Conservation (phyloP, 2,329 filamentous ascomycete genomes). For the Epichloe brachyelytri region DNA sequence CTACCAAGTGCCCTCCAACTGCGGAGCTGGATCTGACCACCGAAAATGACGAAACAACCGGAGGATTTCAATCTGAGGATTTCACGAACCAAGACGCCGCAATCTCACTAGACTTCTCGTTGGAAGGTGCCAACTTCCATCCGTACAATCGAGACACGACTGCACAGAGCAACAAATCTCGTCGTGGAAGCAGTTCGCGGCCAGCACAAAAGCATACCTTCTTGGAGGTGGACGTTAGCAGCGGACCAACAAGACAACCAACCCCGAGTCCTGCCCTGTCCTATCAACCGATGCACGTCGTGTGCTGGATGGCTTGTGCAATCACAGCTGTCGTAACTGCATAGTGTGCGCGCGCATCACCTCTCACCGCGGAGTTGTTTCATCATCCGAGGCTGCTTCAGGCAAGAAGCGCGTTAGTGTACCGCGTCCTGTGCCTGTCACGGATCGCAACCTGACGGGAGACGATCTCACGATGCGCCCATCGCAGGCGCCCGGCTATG, state of each 20-base stretch:
- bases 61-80: constrained; percentile 20
- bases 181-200: constrained; percentile 14
- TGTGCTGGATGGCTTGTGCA: constrained; percentile 39
- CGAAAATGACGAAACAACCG: constrained; percentile 24
- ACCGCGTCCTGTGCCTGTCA: constrained; percentile 52
- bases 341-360: constrained; percentile 43
- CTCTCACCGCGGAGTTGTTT: constrained; percentile 27
- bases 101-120: constrained; percentile 18
- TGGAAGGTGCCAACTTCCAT: constrained; percentile 9
- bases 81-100: constrained; percentile 21
- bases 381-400: constrained; percentile 22
- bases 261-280: constrained; percentile 25
- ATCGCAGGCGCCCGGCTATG: constrained; percentile 54
- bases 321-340: constrained; percentile 44
- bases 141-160: constrained; percentile 8
- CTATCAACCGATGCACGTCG: constrained; percentile 39
- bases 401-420: constrained; percentile 49
- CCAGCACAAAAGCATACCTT: constrained; percentile 14
- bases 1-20: constrained; percentile 5
- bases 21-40: constrained; percentile 15
- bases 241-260: constrained; percentile 12
- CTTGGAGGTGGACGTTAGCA: constrained; percentile 12
- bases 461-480: constrained; percentile 50
- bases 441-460: constrained; percentile 38
- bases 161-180: constrained; percentile 14